Conservation (phyloP, 106 monocot genomes). For the Narthecium ossifragum region DNA sequence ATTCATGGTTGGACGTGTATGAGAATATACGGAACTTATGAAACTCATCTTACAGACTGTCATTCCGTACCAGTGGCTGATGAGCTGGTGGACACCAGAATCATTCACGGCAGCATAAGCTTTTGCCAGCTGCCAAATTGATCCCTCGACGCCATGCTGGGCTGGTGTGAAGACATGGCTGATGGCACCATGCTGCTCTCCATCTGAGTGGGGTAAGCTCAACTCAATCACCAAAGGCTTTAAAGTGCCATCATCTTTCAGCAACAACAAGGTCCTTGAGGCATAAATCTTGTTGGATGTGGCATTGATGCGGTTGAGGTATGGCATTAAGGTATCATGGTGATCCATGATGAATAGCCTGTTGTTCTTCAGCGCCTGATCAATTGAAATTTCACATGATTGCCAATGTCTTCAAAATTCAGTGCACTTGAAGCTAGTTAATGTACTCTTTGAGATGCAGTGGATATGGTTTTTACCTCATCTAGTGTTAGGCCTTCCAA, state of each 20-base stretch:
- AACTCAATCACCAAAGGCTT: constrained; percentile 77
- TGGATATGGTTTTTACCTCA: constrained; percentile 24
- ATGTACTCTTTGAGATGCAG: too few relatives aligned
- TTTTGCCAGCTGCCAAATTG: constrained; percentile 57
- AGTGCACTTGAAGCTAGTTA: too few relatives aligned
- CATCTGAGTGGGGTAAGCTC: constrained; percentile 46
- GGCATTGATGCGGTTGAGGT: constrained; percentile 39
- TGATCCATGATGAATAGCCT: constrained; percentile 69
- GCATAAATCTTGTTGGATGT: constrained; percentile 51
- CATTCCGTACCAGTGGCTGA: constrained; percentile 43
- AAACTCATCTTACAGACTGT: too few relatives aligned
- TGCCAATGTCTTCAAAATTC: too few relatives aligned
- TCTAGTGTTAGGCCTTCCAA: constrained; percentile 37
- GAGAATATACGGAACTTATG: too few relatives aligned
- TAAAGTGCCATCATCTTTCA: constrained; percentile 36
- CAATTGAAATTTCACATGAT: too few relatives aligned
- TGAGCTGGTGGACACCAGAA: constrained; percentile 52
- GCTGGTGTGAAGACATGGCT: constrained; percentile 51
- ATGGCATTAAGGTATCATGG: constrained; percentile 59
- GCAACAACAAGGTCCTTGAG: constrained; percentile 57
- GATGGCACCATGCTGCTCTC: constrained; percentile 22
- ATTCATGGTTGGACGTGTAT: too few relatives aligned
- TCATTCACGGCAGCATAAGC: constrained; percentile 48
- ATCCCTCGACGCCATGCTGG: constrained; percentile 21
- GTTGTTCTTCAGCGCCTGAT: constrained; percentile 37